Conservation (phyloP, 495 filamentous ascomycete genomes). For the Daldinia concentrica region DNA sequence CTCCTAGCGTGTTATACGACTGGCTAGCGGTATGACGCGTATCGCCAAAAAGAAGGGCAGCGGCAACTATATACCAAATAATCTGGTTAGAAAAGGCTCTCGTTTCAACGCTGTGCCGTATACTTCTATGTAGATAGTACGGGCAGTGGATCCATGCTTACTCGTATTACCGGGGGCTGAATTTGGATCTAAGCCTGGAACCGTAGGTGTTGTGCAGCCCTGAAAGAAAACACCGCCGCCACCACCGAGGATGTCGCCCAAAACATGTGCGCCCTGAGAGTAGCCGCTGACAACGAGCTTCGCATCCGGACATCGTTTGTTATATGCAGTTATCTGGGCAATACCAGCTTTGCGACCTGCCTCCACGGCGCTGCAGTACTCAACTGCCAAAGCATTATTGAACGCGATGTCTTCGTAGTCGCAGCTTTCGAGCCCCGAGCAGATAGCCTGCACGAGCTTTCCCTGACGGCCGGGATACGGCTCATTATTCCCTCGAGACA, state of each 20-base stretch:
- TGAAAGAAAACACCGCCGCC: conserved; percentile 37
- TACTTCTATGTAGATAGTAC: background rate
- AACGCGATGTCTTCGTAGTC: conserved; percentile 47
- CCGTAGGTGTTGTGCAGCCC: conserved; percentile 17
- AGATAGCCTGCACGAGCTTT: conserved; percentile 36
- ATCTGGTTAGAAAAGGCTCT: background rate
- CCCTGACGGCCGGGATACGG: conserved; percentile 44
- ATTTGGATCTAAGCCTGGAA: conserved; percentile 16
- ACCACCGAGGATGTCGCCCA: conserved; percentile 37
- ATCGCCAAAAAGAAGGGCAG: conserved; percentile 42
- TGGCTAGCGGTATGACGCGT: conserved; percentile 40
- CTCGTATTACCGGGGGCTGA: conserved; percentile 30
- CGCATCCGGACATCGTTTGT: conserved; percentile 37
- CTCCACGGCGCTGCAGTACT: conserved; percentile 41
- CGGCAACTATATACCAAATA: conserved; percentile 23
- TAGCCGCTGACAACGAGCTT: conserved; percentile 45
- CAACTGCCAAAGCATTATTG: conserved; percentile 21
- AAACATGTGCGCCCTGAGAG: conserved; percentile 42
- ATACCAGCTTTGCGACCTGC: conserved; percentile 32
- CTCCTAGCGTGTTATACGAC: conserved; percentile 39
- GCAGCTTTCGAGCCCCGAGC: conserved; percentile 36
- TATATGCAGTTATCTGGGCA: conserved; percentile 38
- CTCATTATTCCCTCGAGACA: conserved; percentile 45
- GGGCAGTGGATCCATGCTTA: conserved; percentile 19
- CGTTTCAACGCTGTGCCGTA: background rate